phyloP scores from a whole-genome alignment of 768 basidiomycete genomes.

The Cystobasidium onofrii region DNA sequence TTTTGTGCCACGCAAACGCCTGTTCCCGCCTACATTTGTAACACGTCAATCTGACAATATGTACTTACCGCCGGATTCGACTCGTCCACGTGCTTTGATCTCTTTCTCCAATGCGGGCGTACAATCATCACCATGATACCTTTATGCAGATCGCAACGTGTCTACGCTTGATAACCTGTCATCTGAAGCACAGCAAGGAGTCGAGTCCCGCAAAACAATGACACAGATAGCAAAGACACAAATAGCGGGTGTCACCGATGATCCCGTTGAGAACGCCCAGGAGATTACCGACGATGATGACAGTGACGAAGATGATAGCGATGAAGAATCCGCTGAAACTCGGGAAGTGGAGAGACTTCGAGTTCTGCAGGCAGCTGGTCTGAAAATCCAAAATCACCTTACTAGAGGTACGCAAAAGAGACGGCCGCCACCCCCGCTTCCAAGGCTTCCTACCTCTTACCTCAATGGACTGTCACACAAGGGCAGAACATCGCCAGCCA shows the following conservation, averaged over 20 bases:
- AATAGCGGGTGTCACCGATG: neutral
- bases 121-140: too few relatives aligned
- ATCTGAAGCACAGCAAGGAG: too few relatives aligned
- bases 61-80: too few relatives aligned
- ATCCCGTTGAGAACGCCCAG: neutral
- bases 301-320: neutral
- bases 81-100: too few relatives aligned
- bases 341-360: slow-evolving; percentile 47
- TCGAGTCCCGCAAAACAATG: too few relatives aligned
- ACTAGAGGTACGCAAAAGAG: neutral
- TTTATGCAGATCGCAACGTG: too few relatives aligned
- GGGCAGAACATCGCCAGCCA: neutral
- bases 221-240: too few relatives aligned
- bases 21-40: neutral
- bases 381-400: slow-evolving; percentile 58
- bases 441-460: neutral
- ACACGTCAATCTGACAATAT: neutral
- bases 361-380: slow-evolving; percentile 79
- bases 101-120: too few relatives aligned
- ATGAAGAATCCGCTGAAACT: neutral
- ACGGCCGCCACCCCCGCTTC: slow-evolving; percentile 23
- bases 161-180: too few relatives aligned
- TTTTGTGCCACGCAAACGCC: neutral
- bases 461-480: neutral
- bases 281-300: neutral